A percentile compares a stretch with the other conserved stretches of the same genome.
These are phyloP conservation scores for Saposhnikovia divaricata DNA, from an alignment of 129 eudicot genomes.

Conservation along the genomic window DNA sequence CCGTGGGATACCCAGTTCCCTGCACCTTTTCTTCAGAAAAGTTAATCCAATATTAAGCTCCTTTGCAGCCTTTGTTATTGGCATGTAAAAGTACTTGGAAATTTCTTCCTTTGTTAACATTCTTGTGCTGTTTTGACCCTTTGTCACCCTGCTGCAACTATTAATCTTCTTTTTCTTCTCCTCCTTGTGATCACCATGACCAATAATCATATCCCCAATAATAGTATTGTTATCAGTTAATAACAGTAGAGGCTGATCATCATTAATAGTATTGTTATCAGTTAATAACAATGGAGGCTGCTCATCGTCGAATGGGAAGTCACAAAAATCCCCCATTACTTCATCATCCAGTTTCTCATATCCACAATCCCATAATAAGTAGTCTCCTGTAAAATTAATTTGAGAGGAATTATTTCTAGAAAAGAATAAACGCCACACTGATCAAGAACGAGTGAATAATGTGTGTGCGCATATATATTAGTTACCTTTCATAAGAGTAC, in stretches of 20 bases:
- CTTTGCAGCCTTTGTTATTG: conserved; percentile 76
- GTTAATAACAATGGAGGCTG: neutral
- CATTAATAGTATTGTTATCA: neutral
- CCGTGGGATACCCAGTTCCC: conserved; percentile 70
- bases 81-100: conserved; percentile 75
- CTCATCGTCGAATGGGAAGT: neutral
- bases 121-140: conserved; percentile 20
- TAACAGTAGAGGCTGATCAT: neutral
- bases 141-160: neutral
- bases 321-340: neutral
- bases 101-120: conserved; percentile 41
- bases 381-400: neutral
- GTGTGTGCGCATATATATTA: neutral
- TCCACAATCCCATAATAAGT: conserved; percentile 4
- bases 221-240: neutral
- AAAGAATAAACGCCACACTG: neutral
- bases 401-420: neutral
- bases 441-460: neutral
- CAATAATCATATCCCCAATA: neutral
- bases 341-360: neutral
- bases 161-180: neutral
- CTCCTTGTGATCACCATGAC: neutral
- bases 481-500: conserved; percentile 28
- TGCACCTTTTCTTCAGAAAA: conserved; percentile 68
- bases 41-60: conserved; percentile 85